Conservation (phyloP, 108 stramenopile genomes). For the Aurantiochytrium sp. region DNA sequence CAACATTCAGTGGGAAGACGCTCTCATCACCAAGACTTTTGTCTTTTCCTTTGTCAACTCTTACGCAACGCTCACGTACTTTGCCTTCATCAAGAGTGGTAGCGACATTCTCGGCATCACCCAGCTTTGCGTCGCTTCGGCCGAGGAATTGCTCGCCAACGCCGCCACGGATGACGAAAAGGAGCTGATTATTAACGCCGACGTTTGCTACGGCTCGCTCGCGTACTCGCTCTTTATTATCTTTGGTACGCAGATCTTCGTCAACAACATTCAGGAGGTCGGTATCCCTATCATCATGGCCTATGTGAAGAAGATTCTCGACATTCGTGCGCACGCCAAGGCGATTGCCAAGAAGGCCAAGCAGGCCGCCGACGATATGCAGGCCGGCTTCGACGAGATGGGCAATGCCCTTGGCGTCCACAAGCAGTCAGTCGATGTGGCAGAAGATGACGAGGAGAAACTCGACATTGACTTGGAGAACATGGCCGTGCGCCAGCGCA, state of each 20-base stretch:
- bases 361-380: background rate
- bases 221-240: slow-evolving; percentile 36
- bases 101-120: slow-evolving; percentile 1
- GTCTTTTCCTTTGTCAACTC: slow-evolving; percentile 94
- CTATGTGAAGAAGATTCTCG: background rate
- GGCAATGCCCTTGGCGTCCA: background rate
- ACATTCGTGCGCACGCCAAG: slow-evolving; percentile 18
- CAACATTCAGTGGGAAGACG: slow-evolving; percentile 76
- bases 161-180: background rate
- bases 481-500: background rate
- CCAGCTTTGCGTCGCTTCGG: background rate
- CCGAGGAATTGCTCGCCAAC: background rate
- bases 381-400: background rate
- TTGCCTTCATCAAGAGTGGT: slow-evolving; percentile 62
- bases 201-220: background rate
- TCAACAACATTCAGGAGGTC: slow-evolving; percentile 36
- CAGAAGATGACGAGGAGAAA: background rate
- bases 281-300: slow-evolving; percentile 30
- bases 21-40: slow-evolving; percentile 93
- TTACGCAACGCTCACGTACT: slow-evolving; percentile 90
- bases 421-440: background rate
- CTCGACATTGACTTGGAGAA: background rate
- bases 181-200: background rate
- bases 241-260: slow-evolving; percentile 37
- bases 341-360: slow-evolving; percentile 9